Percentiles rank a stretch among this genome's conserved stretches.
These are phyloP conservation scores for Phytopythium ostracodes DNA, from an alignment of 352 stramenopile genomes.

Conservation along the genomic window DNA sequence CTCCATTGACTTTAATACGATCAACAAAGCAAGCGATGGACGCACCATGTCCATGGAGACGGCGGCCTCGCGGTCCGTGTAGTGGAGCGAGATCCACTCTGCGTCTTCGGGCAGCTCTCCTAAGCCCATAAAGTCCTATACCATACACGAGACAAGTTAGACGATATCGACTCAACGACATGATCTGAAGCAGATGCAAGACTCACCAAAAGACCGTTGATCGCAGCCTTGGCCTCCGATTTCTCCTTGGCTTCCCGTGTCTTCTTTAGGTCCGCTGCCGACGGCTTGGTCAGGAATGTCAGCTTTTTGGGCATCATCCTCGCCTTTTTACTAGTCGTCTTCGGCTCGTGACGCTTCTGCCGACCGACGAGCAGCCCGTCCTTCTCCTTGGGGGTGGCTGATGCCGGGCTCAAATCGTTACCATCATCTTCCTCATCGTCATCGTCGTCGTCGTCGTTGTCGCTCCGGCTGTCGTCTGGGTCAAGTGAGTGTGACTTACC, in stretches of 20 bases:
- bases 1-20: not conserved
- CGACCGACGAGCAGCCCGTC: conserved; percentile 31
- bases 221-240: conserved; percentile 45
- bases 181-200: not conserved
- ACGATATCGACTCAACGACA: not conserved
- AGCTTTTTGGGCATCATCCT: conserved; percentile 15
- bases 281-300: conserved; percentile 23
- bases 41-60: conserved; percentile 61
- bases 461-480: conserved; percentile 16
- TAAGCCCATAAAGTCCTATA: conserved; percentile 67
- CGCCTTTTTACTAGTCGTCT: not conserved
- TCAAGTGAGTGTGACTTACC: conserved; percentile 1
- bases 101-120: conserved; percentile 70
- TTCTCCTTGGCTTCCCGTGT: conserved; percentile 38
- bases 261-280: conserved; percentile 15
- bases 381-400: conserved; percentile 29
- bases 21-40: not conserved
- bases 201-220: conserved; percentile 52
- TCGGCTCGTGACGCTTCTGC: conserved; percentile 6
- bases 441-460: conserved; percentile 18
- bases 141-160: not conserved
- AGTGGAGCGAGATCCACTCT: conserved; percentile 75
- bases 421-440: conserved; percentile 15
- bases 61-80: conserved; percentile 63
- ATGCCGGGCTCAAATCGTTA: not conserved